A percentile compares a stretch with the other conserved stretches of the same genome.
These are phyloP conservation scores for Thelonectria rubi DNA, from an alignment of 2,329 filamentous ascomycete genomes.

Conservation along the genomic window DNA sequence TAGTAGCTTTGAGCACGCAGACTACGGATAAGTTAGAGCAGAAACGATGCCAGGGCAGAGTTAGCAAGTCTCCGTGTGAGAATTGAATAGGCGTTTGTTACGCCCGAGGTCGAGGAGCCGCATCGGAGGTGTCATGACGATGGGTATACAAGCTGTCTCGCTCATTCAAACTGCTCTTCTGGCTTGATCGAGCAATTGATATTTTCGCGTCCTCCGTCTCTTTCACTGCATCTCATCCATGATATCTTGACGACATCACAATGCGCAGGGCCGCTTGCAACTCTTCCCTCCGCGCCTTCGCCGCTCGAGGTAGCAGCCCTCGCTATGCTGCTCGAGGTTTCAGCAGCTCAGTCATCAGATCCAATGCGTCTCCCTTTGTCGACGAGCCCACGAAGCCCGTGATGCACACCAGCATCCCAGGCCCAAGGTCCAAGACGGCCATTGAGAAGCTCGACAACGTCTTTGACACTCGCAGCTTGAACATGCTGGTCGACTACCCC, in stretches of 20 bases:
- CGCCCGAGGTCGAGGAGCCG: constrained; percentile 9
- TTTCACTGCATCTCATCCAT: not conserved
- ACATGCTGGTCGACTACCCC: constrained; percentile 79
- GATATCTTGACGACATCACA: not conserved
- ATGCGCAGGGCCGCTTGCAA: constrained; percentile 17
- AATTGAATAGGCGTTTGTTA: not conserved
- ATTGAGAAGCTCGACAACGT: constrained; percentile 76
- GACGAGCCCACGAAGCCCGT: constrained; percentile 60
- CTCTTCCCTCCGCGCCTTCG: constrained; percentile 6
- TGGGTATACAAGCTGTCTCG: not conserved
- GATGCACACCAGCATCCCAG: constrained; percentile 71
- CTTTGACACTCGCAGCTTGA: constrained; percentile 84
- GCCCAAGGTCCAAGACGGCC: constrained; percentile 74
- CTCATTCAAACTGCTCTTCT: not conserved
- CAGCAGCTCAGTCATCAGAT: not conserved
- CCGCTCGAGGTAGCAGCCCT: constrained; percentile 9
- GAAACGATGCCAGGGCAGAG: not conserved
- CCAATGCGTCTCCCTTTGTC: constrained; percentile 43
- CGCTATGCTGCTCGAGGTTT: constrained; percentile 3
- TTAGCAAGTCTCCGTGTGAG: not conserved
- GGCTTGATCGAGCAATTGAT: not conserved
- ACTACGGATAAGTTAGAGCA: not conserved
- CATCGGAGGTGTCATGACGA: constrained; percentile 5
- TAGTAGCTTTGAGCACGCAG: not conserved
- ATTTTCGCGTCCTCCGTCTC: not conserved